Percentiles rank a stretch among this genome's conserved stretches.
Conservation (phyloP, 495 filamentous ascomycete species). For the Delitschia confertaspora region DNA sequence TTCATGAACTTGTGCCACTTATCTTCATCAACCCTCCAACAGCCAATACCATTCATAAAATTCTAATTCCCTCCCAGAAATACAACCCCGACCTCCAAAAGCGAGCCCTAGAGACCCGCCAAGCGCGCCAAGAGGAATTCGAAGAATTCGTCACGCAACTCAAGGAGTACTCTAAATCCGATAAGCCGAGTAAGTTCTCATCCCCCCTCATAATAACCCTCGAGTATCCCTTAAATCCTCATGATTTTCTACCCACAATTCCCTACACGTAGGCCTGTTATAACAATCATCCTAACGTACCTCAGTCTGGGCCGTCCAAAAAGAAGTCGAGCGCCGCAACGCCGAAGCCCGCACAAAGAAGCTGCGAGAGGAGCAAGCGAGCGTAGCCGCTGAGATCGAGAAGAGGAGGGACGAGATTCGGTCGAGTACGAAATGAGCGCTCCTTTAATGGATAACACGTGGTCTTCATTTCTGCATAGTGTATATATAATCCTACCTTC, state of each 20-base stretch:
- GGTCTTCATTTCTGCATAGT: too few relatives aligned
- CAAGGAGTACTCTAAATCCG: slow-evolving; percentile 81
- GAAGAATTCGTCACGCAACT: slow-evolving; percentile 74
- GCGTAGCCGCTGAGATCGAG: slow-evolving; percentile 46
- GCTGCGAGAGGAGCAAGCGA: slow-evolving; percentile 11
- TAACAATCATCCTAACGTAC: slow-evolving; percentile 15
- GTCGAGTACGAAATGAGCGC: slow-evolving; percentile 14
- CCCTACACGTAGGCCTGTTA: slow-evolving; percentile 12
- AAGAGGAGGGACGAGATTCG: slow-evolving; percentile 56
- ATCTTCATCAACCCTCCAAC: too few relatives aligned
- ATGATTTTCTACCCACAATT: too few relatives aligned
- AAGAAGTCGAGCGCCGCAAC: slow-evolving; percentile 47
- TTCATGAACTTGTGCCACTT: neutral
- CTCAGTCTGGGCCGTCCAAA: slow-evolving; percentile 61
- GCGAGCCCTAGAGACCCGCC: slow-evolving; percentile 64
- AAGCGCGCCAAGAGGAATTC: slow-evolving; percentile 69
- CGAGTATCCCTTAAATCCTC: too few relatives aligned
- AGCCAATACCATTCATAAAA: too few relatives aligned
- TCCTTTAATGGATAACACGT: too few relatives aligned
- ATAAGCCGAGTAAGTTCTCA: slow-evolving; percentile 62
- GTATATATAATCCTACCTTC: too few relatives aligned
- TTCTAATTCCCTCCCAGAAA: slow-evolving; percentile 39
- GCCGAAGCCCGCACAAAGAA: slow-evolving; percentile 12
- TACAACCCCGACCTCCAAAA: slow-evolving; percentile 93
- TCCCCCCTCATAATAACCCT: neutral